Evolutionary conservation across 768 basidiomycete species (phyloP), one percentile per base, ranked within the genome.

Genomic region (Boletus pseudopeckii): DNA sequence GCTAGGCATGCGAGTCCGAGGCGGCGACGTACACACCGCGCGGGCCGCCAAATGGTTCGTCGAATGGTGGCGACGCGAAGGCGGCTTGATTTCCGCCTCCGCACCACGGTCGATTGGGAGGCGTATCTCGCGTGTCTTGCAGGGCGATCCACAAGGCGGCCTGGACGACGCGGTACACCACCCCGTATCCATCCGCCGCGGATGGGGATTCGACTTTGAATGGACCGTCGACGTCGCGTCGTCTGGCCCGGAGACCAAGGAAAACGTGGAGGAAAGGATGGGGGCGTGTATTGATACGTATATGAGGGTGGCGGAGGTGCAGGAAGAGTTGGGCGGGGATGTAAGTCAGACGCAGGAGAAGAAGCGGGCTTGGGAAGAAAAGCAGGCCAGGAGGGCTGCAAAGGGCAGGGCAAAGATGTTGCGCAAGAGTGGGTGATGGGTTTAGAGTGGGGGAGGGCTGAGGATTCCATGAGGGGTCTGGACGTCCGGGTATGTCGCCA

Each of bases 201-300:
- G 88, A 3, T 92, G 90, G 90, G 90, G 90, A 48, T 90, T 92
- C 64, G 90, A 92, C 70, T 82, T 92, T 55, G 85, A 91, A 68
- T 90, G 88, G 89, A 69, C 74, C 14, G 50, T 63, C 14, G 59
- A 64, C 39, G 55, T 47, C 28, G 45, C 48, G 39, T 55, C 57
- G 15, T 6, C 33, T 8, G 43, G 20, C 0, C 22, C 57, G 11
- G 55, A 50, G 18, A 39, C 49, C 38, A 46, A 54, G 60, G 49
- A 62, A 40, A 65, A 69, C 33, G 71, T 88, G 3, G 85, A 88
- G 66, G 66, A 69, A 30, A 81, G 81, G 65, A 92, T 91, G 88
- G 88, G 87, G 63, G 69, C 64, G 18, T 84, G 84, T 66, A 86
- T 91, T 48, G 82, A 83, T 46, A 72, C 72, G 28, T 79, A 84